phyloP scores from a whole-genome alignment of 441 rosid species.

The Gossypium laxum region DNA sequence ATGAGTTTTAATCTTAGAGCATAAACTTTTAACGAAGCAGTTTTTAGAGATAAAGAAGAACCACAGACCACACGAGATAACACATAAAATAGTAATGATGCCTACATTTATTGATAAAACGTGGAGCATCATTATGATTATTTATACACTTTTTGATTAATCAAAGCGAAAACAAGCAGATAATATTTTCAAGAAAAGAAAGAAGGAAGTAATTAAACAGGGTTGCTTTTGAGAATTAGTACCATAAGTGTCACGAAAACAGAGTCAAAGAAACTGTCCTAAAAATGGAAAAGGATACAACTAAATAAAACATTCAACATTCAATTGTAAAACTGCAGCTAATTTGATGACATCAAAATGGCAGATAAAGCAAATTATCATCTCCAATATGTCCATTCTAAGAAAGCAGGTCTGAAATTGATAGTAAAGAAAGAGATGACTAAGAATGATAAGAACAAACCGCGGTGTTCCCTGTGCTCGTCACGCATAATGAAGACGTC shows the following conservation, averaged over 20 bases:
- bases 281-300: neutral
- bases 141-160: neutral
- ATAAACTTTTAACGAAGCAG: neutral
- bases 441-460: conserved; percentile 33
- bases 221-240: neutral
- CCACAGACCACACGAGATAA: neutral
- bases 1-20: neutral
- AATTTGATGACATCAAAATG: neutral
- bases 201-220: neutral
- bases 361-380: conserved; percentile 4
- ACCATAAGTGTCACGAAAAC: neutral
- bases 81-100: neutral
- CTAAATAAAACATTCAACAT: conserved; percentile 7
- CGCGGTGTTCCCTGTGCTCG: conserved; percentile 58
- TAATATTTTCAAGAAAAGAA: too few species aligned
- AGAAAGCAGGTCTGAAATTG: neutral
- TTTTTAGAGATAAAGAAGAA: neutral
- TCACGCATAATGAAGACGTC: conserved; percentile 65
- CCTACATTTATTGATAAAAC: neutral
- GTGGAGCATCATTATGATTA: neutral
- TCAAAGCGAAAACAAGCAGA: conserved; percentile 8
- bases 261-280: neutral
- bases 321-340: neutral
- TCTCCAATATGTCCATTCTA: neutral
- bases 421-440: conserved; percentile 9